phyloP scores from a whole-genome alignment of 2,329 filamentous ascomycete species.

The Fusarium mexicanum region DNA sequence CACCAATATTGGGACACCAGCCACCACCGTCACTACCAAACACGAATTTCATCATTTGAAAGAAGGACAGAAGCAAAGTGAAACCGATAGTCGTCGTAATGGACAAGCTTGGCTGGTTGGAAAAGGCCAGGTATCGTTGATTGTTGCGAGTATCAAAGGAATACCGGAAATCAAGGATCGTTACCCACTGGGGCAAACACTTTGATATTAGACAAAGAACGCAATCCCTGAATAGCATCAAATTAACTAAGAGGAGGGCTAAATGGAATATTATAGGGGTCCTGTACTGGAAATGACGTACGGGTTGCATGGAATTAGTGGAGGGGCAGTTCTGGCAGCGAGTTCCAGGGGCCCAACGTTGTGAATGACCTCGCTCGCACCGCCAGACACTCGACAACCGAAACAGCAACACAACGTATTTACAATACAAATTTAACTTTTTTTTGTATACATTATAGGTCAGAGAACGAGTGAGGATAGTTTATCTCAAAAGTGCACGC shows the following conservation, averaged over 20 bases:
- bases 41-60: not conserved
- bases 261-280: not conserved
- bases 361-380: conserved; percentile 16
- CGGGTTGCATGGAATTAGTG: not conserved
- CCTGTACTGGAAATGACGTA: not conserved
- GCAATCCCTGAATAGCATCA: not conserved
- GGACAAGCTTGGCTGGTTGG: not conserved
- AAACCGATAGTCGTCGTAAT: not conserved
- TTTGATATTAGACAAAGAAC: not conserved
- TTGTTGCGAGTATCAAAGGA: not conserved
- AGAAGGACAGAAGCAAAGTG: not conserved
- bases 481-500: not conserved
- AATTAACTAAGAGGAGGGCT: not conserved
- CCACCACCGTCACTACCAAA: not conserved
- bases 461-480: not conserved
- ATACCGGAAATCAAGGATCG: not conserved
- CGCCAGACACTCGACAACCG: not conserved
- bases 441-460: rapidly evolving
- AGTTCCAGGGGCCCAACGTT: conserved; percentile 5
- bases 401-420: not conserved
- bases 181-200: conserved; percentile 2
- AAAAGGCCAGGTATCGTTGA: not conserved
- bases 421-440: rapidly evolving
- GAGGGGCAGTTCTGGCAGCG: not conserved
- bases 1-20: not conserved